phyloP scores from a whole-genome alignment of 345 rosid species.

The Citrus trifoliata region DNA sequence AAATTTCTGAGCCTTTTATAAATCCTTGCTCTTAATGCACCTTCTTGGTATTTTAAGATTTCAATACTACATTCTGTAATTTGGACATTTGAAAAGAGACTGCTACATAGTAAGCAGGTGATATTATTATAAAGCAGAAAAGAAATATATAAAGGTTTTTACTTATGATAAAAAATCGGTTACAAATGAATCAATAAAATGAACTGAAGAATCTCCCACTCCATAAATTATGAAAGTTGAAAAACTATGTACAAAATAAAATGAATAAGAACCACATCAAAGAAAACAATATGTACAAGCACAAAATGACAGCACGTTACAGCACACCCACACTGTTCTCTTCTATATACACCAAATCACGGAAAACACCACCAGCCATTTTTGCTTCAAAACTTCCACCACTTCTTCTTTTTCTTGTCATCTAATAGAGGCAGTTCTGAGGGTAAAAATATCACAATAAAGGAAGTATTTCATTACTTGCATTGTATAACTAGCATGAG shows the following conservation, averaged over 20 bases:
- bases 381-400: slow-evolving; percentile 39
- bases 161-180: not conserved
- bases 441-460: not conserved
- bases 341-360: not conserved
- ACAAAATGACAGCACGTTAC: not conserved
- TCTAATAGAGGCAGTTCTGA: slow-evolving; percentile 37
- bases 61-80: too few relatives aligned
- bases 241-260: not conserved
- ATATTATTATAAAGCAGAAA: not conserved
- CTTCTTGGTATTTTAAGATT: too few relatives aligned
- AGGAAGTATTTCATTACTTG: too few relatives aligned
- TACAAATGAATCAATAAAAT: slow-evolving; percentile 8
- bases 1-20: too few relatives aligned
- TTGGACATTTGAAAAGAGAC: too few relatives aligned
- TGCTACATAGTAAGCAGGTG: not conserved
- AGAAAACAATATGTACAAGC: not conserved
- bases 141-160: not conserved
- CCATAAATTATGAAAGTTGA: not conserved
- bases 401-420: slow-evolving; percentile 41
- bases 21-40: too few relatives aligned
- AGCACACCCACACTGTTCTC: not conserved
- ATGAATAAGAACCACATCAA: not conserved
- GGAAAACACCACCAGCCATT: not conserved
- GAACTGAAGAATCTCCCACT: not conserved
- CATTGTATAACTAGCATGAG: too few relatives aligned